Evolutionary conservation across 345 rosid species (phyloP).

Genomic region (Lepidium aucheri): DNA sequence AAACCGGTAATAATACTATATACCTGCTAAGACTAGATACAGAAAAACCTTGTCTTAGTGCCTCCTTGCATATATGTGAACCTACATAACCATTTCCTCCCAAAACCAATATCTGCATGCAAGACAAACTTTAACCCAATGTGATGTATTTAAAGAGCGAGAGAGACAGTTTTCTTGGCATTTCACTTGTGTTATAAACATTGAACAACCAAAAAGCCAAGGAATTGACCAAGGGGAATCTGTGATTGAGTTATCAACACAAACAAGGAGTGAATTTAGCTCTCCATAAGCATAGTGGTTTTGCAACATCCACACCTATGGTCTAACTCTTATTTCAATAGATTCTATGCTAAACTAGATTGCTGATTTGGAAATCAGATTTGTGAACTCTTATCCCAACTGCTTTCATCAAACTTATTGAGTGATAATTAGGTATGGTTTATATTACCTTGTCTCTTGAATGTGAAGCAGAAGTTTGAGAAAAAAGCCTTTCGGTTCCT

Average conservation of each 20-base stretch:
- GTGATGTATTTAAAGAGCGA: background rate
- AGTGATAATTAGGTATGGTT: background rate
- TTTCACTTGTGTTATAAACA: background rate
- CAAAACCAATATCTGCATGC: slow-evolving; percentile 25
- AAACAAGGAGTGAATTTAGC: background rate
- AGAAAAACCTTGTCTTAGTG: slow-evolving; percentile 27
- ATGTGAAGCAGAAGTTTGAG: slow-evolving; percentile 18
- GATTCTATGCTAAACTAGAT: background rate
- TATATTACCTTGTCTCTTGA: slow-evolving; percentile 8
- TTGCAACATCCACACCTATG: background rate
- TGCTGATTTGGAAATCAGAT: background rate
- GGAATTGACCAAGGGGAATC: background rate
- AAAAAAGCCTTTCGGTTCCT: slow-evolving; percentile 19
- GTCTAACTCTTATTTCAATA: background rate
- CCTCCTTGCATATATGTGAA: slow-evolving; percentile 32
- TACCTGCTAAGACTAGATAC: slow-evolving; percentile 35
- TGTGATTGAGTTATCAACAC: background rate
- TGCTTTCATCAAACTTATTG: background rate
- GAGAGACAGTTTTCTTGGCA: background rate
- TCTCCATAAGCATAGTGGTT: background rate
- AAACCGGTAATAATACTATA: background rate
- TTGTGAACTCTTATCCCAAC: background rate
- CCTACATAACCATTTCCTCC: slow-evolving; percentile 37
- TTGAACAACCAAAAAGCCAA: background rate
- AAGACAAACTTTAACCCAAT: background rate